Evolutionary conservation across 352 stramenopile species (phyloP).

Genomic region (Globisporangium middletonii): DNA sequence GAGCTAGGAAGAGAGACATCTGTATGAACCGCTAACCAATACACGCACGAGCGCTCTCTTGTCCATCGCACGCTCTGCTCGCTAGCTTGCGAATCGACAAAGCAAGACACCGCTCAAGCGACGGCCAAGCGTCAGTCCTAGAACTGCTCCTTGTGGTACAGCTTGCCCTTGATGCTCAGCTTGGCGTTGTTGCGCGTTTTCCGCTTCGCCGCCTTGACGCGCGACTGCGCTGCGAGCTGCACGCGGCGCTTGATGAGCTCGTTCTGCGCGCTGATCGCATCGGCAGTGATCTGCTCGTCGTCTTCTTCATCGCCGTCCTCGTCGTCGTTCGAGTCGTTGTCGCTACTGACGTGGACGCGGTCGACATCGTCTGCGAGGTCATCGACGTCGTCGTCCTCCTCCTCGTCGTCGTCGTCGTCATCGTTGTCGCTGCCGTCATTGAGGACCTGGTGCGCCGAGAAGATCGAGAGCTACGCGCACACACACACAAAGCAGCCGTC

Average conservation of each 20-base stretch:
- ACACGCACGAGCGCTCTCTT: slow-evolving; percentile 14
- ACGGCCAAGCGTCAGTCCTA: slow-evolving; percentile 18
- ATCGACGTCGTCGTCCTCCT: slow-evolving; percentile 25
- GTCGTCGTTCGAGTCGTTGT: slow-evolving; percentile 10
- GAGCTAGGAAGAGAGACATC: slow-evolving; percentile 7
- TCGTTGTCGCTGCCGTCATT: slow-evolving; percentile 31
- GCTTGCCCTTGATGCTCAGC: slow-evolving; percentile 81
- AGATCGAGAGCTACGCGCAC: slow-evolving; percentile 62
- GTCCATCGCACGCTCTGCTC: neutral
- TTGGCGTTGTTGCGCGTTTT: slow-evolving; percentile 75
- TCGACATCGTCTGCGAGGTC: slow-evolving; percentile 34
- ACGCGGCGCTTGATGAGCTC: slow-evolving; percentile 81
- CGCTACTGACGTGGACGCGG: slow-evolving; percentile 22
- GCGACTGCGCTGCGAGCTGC: slow-evolving; percentile 56
- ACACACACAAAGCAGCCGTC: slow-evolving; percentile 3
- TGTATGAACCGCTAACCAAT: slow-evolving; percentile 28
- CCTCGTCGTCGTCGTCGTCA: slow-evolving; percentile 40
- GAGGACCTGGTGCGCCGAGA: slow-evolving; percentile 54
- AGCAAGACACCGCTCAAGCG: too few species aligned
- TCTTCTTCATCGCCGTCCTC: slow-evolving; percentile 19
- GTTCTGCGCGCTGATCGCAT: slow-evolving; percentile 47
- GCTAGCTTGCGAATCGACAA: neutral
- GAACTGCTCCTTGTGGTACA: slow-evolving; percentile 80
- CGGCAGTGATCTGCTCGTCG: slow-evolving; percentile 13
- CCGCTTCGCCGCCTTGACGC: slow-evolving; percentile 50